These are phyloP conservation scores for Ehretia macrophylla DNA, from an alignment of 257 asterid genomes.

Conservation along the genomic window DNA sequence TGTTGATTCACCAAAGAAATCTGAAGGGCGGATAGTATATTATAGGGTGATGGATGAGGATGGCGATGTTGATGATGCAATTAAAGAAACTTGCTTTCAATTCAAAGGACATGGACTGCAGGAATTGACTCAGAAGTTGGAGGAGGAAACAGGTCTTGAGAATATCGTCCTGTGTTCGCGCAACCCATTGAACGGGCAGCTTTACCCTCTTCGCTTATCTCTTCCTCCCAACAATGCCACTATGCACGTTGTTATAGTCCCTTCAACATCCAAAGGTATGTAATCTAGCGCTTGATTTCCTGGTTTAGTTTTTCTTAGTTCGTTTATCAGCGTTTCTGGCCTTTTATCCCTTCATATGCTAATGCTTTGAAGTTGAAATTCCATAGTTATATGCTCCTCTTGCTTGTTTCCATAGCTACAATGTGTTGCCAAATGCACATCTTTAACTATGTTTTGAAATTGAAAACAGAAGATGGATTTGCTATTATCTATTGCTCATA, in stretches of 20 bases:
- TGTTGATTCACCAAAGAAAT: conserved; percentile 25
- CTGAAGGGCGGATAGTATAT: conserved; percentile 64
- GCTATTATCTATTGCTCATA: too few relatives aligned
- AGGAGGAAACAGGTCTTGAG: conserved; percentile 66
- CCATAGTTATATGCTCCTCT: too few relatives aligned
- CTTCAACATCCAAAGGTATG: conserved; percentile 73
- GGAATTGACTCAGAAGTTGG: conserved; percentile 55
- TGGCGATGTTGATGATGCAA: conserved; percentile 41
- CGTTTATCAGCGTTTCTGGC: background rate
- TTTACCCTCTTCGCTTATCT: conserved; percentile 76
- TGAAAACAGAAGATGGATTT: too few relatives aligned
- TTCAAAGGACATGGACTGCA: conserved; percentile 72
- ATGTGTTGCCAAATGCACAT: too few relatives aligned
- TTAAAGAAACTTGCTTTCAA: conserved; percentile 45
- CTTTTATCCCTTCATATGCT: too few relatives aligned
- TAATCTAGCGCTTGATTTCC: background rate
- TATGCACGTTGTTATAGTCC: conserved; percentile 73
- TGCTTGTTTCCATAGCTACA: too few relatives aligned
- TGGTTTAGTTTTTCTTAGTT: background rate
- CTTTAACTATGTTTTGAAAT: too few relatives aligned
- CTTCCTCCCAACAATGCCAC: conserved; percentile 89
- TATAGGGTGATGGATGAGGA: conserved; percentile 61
- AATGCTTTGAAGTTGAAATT: too few relatives aligned
- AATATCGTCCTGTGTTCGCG: conserved; percentile 56
- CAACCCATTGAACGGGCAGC: conserved; percentile 59